Base-by-base conservation (phyloP, 257 asterid genomes). In the Echites panduratus region DNA sequence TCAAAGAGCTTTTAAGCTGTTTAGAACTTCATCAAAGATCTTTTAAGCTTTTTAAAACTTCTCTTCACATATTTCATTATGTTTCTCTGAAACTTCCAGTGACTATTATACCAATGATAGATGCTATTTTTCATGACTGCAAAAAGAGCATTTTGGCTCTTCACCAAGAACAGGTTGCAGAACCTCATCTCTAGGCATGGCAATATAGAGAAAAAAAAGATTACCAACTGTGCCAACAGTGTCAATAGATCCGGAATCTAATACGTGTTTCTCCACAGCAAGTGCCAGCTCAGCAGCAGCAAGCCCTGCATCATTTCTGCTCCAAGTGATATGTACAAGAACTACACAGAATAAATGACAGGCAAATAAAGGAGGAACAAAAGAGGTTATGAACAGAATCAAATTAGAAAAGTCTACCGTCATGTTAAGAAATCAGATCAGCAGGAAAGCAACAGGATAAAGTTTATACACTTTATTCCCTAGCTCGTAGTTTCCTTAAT, bases 171-270 rank as follows among this genome's bases (percentile, higher is more conserved):
- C 6, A n/a, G 65, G 24, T 41, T 17, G 43, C 27, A 66, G 67
- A 49, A 40, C 48, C 5, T 22, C 41, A 29, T 11, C 70, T n/a
- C 27, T 12, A 26, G 75, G 77, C 19, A 38, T 63, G 20, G 66
- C 8, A 57, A 54, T 41, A 38, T 54, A 38, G 63, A 74, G 61
- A 52, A 40, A 47, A 49, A 48, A 7, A 4, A 20, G 57, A 79
- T 84, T 75, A 94, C 99, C 99, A 14, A 94, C 97, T 20, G 99
- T 94, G 45, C 99, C 99, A 56, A 94, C 99, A 44, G 98, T 94
- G 80, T 94, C 98, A 2, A 88, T 65, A 11, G 99, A 94, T 81
- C 99, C 98, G 17, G 97, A 89, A 50, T 87, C 95, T 63, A 94
- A 74, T 4, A 91, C 99, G 68, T 88, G 97, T 82, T 91, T 86